Evolutionary conservation across 83 land plant genomes (phyloP), one percentile per base, ranked within the genome.

Genomic region (Diphasiastrum complanatum): DNA sequence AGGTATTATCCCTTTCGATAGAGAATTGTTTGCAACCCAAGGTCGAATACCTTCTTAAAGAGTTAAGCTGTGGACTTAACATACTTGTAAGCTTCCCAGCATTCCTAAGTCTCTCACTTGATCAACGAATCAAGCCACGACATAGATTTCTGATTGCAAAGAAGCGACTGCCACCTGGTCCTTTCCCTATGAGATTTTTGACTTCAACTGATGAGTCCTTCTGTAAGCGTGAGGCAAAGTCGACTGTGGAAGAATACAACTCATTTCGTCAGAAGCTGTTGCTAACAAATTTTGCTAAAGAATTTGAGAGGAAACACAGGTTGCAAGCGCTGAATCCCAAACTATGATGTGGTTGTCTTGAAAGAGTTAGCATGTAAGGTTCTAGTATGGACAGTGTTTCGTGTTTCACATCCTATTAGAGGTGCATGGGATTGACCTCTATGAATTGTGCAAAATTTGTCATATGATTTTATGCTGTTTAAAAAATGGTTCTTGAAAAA

Each of bases 101-200:
- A 66, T 85, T 85, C 51, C 60, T 89, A 18, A 89, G 91, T 65
- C 76, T 89, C 53, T 89, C 95, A 24, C 77, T 87, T 43, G 83
- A 83, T 24, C 85, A 81, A 64, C 79, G 95, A 61, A 89, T 89
- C 22, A 75, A 78, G 18, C 90, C 95, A 33, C 84, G 89, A 5
- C 89, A 89, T 67, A 69, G 77, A 32, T 89, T 78, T 67, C 59
- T 89, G 68, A 79, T 74, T 50, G 64, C 81, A 47, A 47, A 85
- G 26, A 80, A 85, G 65, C 85, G 73, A 71, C 78, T 81, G 53
- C 89, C 95, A 30, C 72, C 66, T 35, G 84, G 89, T 0, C 81
- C 84, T 40, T 89, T 89, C 57, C 95, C 95, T 40, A 65, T 89
- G 29, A 74, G 80, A 23, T 73, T 78, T n/a, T 63, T 89, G 14